A percentile compares a stretch with the other conserved stretches of the same genome.
Evolutionary conservation across 225 moss, liverwort and hornwort species (phyloP).

Genomic region (Sphagnum tenellum): DNA sequence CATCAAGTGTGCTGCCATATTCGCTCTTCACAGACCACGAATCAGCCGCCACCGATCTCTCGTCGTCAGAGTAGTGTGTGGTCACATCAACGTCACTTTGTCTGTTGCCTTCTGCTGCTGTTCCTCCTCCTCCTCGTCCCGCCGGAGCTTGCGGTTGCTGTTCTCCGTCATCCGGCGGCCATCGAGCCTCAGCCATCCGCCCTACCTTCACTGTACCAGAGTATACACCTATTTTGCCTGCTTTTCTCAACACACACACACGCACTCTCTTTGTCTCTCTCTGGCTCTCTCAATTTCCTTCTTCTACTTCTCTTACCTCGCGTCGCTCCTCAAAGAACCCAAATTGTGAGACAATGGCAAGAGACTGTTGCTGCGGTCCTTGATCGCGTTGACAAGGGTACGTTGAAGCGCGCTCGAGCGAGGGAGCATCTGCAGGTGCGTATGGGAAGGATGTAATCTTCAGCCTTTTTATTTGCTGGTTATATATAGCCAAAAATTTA

Average conservation of each 20-base stretch:
- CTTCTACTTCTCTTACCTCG: too few species aligned
- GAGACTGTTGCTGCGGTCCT: too few species aligned
- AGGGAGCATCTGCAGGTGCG: too few species aligned
- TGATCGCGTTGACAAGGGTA: too few species aligned
- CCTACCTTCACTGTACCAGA: slow-evolving; percentile 6
- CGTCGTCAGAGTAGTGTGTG: slow-evolving; percentile 86
- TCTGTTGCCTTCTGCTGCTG: slow-evolving; percentile 9
- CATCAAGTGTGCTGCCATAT: slow-evolving; percentile 90
- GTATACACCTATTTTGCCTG: neutral
- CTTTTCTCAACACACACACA: neutral
- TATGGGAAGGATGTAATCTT: too few species aligned
- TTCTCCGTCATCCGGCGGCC: slow-evolving; percentile 44
- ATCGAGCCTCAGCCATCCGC: slow-evolving; percentile 62
- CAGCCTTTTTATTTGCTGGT: too few species aligned
- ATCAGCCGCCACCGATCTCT: slow-evolving; percentile 91
- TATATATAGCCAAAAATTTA: too few species aligned
- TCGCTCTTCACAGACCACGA: slow-evolving; percentile 98
- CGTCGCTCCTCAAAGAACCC: too few species aligned
- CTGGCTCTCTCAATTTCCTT: too few species aligned
- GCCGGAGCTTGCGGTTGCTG: slow-evolving; percentile 4
- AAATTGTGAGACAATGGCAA: too few species aligned
- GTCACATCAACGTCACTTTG: slow-evolving; percentile 32
- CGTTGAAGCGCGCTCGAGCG: too few species aligned
- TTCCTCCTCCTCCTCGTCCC: slow-evolving; percentile 1
- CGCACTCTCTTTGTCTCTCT: too few species aligned